A percentile compares a stretch with the other conserved stretches of the same genome.
phyloP scores from a whole-genome alignment of 352 stramenopile species.

The Phytophthora sojae region DNA sequence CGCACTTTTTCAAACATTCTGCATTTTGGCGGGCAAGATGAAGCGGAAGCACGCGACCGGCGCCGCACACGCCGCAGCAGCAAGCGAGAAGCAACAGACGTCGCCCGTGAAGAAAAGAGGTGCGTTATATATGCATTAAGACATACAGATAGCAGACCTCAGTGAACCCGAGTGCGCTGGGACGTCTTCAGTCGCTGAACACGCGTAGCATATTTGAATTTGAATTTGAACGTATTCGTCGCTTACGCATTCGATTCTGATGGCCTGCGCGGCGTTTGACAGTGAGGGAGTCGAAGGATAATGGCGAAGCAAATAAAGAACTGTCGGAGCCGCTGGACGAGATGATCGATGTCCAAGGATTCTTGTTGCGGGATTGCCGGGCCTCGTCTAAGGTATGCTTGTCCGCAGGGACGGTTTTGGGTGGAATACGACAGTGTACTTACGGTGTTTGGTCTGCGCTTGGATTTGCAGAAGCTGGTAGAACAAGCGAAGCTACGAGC shows the following conservation, averaged over 20 bases:
- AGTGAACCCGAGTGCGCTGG: neutral
- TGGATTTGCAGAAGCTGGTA: slow-evolving; percentile 54
- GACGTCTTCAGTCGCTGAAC: neutral
- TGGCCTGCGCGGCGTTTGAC: neutral
- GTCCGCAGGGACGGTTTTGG: neutral
- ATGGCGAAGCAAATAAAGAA: slow-evolving; percentile 1
- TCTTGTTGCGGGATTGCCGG: slow-evolving; percentile 57
- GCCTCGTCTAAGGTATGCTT: slow-evolving; percentile 45
- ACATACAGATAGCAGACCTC: neutral
- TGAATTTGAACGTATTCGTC: neutral
- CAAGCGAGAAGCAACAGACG: neutral
- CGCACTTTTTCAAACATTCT: slow-evolving; percentile 36
- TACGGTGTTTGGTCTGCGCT: slow-evolving; percentile 7
- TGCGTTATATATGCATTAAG: neutral
- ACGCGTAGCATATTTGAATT: neutral
- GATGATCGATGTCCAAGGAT: slow-evolving; percentile 53
- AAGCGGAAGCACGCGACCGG: slow-evolving; percentile 52
- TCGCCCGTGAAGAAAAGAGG: slow-evolving; percentile 30
- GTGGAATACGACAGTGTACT: neutral
- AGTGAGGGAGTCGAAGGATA: slow-evolving; percentile 14
- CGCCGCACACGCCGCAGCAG: neutral
- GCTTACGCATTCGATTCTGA: neutral
- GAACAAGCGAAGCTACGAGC: slow-evolving; percentile 61
- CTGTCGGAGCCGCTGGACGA: slow-evolving; percentile 21
- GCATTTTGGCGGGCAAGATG: slow-evolving; percentile 29